These are phyloP conservation scores for Pythium brachiatum DNA, from an alignment of 352 stramenopile genomes.

Conservation along the genomic window DNA sequence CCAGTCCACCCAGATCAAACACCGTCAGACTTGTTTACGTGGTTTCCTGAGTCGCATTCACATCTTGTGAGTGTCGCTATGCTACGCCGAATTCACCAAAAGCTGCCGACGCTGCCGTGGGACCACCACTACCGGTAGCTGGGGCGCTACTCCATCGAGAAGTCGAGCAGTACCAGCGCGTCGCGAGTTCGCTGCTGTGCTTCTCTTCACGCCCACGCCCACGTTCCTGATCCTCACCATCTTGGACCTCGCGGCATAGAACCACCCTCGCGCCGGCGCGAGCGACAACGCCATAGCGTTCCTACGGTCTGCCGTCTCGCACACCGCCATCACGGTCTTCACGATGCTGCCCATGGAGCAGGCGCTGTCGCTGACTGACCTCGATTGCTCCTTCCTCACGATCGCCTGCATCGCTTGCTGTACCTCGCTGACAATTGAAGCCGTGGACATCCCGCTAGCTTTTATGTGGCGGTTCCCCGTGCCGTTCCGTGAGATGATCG, in stretches of 20 bases:
- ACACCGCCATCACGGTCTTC: constrained; percentile 3
- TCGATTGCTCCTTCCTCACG: neutral
- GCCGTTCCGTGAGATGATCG: neutral
- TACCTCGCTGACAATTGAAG: neutral
- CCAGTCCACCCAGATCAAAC: too few relatives aligned
- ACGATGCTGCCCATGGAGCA: constrained; percentile 9
- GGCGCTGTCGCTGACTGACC: constrained; percentile 1
- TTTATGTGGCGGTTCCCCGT: constrained; percentile 15
- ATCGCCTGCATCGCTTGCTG: constrained; percentile 1
- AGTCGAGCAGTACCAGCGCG: constrained; percentile 17
- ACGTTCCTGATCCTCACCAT: neutral
- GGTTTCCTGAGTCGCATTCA: too few relatives aligned
- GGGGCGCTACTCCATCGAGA: constrained; percentile 12
- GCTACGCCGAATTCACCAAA: too few relatives aligned
- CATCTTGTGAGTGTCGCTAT: too few relatives aligned
- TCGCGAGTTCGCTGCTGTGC: neutral
- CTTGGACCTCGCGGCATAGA: constrained; percentile 4
- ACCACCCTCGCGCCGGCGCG: neutral
- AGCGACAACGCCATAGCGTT: neutral
- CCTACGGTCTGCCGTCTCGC: neutral
- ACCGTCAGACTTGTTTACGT: too few relatives aligned
- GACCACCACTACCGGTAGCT: constrained; percentile 7
- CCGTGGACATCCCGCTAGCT: neutral
- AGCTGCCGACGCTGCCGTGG: neutral
- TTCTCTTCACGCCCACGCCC: neutral